These are phyloP conservation scores for Nicotiana attenuata DNA, from an alignment of 257 asterid species.

Conservation along the genomic window DNA sequence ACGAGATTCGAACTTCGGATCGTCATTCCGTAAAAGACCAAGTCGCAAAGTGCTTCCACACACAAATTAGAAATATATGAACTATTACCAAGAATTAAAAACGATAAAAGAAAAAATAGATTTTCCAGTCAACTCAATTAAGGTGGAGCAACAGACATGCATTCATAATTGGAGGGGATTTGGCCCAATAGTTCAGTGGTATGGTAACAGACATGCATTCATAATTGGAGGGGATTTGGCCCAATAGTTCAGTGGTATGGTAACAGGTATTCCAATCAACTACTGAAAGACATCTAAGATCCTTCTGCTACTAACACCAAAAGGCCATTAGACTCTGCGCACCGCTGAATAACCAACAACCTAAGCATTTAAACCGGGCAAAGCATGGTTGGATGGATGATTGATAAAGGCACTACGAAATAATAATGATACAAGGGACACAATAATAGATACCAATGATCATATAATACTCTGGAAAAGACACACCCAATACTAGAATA, in stretches of 20 bases:
- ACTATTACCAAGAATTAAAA: background rate
- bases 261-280: background rate
- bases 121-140: background rate
- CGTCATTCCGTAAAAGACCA: background rate
- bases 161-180: background rate
- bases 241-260: background rate
- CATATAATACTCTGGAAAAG: background rate
- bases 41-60: background rate
- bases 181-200: background rate
- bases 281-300: background rate
- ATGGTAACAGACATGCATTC: background rate
- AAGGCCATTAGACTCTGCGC: background rate
- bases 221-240: background rate
- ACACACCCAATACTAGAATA: background rate
- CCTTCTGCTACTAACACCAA: background rate
- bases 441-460: background rate
- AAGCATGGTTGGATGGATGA: background rate
- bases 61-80: background rate
- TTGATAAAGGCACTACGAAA: background rate
- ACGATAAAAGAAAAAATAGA: background rate
- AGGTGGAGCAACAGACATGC: background rate
- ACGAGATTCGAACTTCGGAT: conserved; percentile 13
- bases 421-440: background rate
- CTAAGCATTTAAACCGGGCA: background rate
- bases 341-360: background rate